These are phyloP conservation scores for Colletotrichum melonis DNA, from an alignment of 2,329 filamentous ascomycete species.

Conservation along the genomic window DNA sequence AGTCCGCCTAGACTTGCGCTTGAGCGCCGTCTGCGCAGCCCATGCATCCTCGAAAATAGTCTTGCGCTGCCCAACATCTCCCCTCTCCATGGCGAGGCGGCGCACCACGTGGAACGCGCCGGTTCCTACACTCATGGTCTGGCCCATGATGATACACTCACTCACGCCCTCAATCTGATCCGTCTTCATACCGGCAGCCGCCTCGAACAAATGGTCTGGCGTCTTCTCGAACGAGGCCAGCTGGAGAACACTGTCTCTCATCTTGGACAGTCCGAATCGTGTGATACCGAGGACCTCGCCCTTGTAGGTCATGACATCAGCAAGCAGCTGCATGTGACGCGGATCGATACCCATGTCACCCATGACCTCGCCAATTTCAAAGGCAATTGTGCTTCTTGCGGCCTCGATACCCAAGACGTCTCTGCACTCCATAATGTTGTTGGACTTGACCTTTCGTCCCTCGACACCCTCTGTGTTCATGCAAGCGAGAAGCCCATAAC, in stretches of 20 bases:
- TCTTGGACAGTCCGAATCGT: constrained; percentile 94
- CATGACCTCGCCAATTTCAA: constrained; percentile 92
- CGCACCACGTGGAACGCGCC: constrained; percentile 92
- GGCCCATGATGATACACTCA: constrained; percentile 98
- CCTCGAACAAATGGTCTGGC: constrained; percentile 95
- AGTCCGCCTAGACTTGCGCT: constrained; percentile 27
- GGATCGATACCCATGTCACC: constrained; percentile 95
- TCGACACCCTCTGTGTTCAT: constrained; percentile 95
- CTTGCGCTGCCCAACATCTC: constrained; percentile 67
- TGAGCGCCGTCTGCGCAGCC: constrained; percentile 48
- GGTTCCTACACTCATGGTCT: constrained; percentile 91
- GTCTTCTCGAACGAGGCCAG: constrained; percentile 98
- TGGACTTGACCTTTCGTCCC: constrained; percentile 78
- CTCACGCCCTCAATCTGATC: constrained; percentile 93
- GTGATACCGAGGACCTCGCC: constrained; percentile 97
- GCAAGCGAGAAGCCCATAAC: constrained; percentile 88
- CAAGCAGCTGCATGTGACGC: constrained; percentile 95
- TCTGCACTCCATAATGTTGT: constrained; percentile 90
- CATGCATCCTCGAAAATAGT: constrained; percentile 80
- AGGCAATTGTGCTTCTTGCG: constrained; percentile 87
- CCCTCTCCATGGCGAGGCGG: constrained; percentile 73
- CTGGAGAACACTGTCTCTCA: constrained; percentile 93
- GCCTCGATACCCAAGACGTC: constrained; percentile 96
- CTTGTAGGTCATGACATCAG: constrained; percentile 99
- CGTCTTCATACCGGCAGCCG: constrained; percentile 89